Evolutionary conservation across 257 asterid species (phyloP), one percentile per base, ranked within the genome.

Genomic region (Przewalskia tangutica): DNA sequence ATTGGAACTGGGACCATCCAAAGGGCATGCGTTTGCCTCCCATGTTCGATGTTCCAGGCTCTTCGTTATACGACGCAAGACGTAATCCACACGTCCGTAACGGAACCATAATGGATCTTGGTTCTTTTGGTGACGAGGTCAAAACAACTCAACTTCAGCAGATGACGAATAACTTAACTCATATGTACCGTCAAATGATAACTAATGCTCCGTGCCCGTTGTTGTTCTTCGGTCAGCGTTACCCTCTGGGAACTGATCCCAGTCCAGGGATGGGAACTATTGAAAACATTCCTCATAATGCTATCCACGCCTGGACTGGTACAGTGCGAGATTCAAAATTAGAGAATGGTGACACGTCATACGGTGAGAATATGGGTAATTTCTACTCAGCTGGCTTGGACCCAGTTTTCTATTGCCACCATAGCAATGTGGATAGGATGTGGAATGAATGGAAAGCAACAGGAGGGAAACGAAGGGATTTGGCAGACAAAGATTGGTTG

Each of bases 401-500:
- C 75, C 85, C 32, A 53, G 10, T 65, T 81, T 82, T 82, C 59
- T 46, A 81, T 78, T 85, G 84, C 4, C 83, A 81, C 79, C 84
- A 81, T 3, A 58, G 68, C 7, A 81, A 82, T 20, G 78, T 82
- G n/a, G 82, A 82, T 16, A 50, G 85, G 11, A 65, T 77, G 42
- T 82, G 85, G 82, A 7, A 14, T 1, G 54, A 48, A 4, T 77
- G 85, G 82, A 70, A 77, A 51, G 5, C 5, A 18, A n/a, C 3
- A 2, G 70, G 66, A 44, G 82, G 68, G 12, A 80, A 80, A 63
- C 18, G 77, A 0, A 88, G 83, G 67, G 90, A 89, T 18, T 44
- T 91, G 11, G 3, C 40, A 0, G 83, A 87, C 20, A 54, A 83
- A 0, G 90, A 89, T 20, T 91, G 46, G 84, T 54, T 88, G 4